These are phyloP conservation scores for Cyamopsis tetragonoloba DNA, from an alignment of 306 rosid genomes.

Conservation along the genomic window DNA sequence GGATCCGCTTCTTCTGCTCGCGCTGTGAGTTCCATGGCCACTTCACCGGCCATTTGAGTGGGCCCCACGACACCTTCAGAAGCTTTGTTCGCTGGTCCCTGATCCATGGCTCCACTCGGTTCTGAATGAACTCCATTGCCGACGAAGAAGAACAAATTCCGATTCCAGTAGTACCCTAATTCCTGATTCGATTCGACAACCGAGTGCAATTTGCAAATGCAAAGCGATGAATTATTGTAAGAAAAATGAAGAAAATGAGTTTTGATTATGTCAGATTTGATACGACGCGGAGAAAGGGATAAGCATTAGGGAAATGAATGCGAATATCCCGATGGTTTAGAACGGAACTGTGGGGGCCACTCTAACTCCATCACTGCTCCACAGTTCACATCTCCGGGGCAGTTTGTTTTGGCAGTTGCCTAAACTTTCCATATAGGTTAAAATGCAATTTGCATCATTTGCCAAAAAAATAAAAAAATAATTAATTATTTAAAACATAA, in stretches of 20 bases:
- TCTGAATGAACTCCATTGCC: slow-evolving; percentile 75
- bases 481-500: too few species aligned
- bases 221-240: not conserved
- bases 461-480: too few species aligned
- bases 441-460: too few species aligned
- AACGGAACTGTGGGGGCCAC: not conserved
- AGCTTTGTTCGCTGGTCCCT: slow-evolving; percentile 67
- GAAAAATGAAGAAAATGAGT: not conserved
- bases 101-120: slow-evolving; percentile 88
- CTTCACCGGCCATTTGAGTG: slow-evolving; percentile 79
- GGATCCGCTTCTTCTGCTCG: slow-evolving; percentile 69
- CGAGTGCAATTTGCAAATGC: too few species aligned
- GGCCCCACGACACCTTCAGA: slow-evolving; percentile 81
- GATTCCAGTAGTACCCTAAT: too few species aligned
- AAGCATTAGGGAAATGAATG: not conserved
- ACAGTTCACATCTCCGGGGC: not conserved
- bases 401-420: slow-evolving; percentile 5
- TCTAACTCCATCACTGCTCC: too few species aligned
- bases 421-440: too few species aligned
- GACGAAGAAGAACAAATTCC: not conserved
- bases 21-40: slow-evolving; percentile 74
- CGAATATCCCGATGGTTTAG: slow-evolving; percentile 14
- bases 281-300: not conserved
- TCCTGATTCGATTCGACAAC: not conserved
- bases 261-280: not conserved